Percentiles rank a stretch among this genome's conserved stretches.
Evolutionary conservation across 148 eudicot species (phyloP).

Genomic region (Rhododendron vialii): DNA sequence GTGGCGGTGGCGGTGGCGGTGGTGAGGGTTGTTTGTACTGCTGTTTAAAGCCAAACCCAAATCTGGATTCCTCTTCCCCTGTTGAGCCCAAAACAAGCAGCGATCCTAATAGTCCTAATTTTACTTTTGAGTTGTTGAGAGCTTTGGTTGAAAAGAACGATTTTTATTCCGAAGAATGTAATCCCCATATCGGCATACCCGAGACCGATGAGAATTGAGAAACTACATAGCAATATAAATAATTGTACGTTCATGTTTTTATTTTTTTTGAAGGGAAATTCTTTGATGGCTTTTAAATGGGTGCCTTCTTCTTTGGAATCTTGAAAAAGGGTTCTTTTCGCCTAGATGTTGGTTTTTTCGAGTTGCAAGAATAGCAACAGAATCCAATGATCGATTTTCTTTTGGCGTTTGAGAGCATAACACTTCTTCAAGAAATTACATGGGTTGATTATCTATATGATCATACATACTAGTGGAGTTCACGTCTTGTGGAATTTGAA

Average conservation of each 20-base stretch:
- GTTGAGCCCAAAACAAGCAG: constrained; percentile 29
- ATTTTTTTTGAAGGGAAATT: neutral
- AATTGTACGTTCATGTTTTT: neutral
- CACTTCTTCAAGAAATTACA: neutral
- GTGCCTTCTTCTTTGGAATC: neutral
- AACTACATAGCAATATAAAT: neutral
- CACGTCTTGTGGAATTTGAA: neutral
- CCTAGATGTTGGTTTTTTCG: neutral
- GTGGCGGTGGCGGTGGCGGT: neutral
- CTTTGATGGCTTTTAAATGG: neutral
- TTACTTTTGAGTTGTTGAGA: constrained; percentile 35
- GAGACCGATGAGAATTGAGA: neutral
- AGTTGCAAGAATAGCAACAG: neutral
- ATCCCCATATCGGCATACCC: constrained; percentile 49
- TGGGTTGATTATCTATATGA: neutral
- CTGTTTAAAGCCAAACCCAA: constrained; percentile 36
- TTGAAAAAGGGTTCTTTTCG: neutral
- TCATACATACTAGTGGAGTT: neutral
- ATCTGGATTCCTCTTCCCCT: constrained; percentile 25
- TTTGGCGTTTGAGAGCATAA: neutral
- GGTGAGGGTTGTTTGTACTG: constrained; percentile 31
- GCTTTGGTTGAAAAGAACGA: constrained; percentile 71
- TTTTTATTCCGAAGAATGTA: constrained; percentile 67
- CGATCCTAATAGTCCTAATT: constrained; percentile 34
- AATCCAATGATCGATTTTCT: neutral